A percentile compares a stretch with the other conserved stretches of the same genome.
These are phyloP conservation scores for Sporothrix schenckii DNA, from an alignment of 2,329 filamentous ascomycete species.

Conservation along the genomic window DNA sequence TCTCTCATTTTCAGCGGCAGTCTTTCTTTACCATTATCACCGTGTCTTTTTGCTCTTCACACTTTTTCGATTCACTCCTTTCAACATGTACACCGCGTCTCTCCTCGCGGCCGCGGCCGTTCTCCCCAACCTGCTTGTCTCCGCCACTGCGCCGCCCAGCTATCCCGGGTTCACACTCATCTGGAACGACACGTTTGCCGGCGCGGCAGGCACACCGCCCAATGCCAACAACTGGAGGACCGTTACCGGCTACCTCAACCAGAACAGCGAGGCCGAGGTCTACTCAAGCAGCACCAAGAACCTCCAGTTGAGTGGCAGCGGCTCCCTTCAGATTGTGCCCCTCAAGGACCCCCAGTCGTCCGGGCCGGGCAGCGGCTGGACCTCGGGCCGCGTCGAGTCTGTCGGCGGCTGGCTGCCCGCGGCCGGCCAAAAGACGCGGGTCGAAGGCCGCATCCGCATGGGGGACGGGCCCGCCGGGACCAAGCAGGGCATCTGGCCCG, in stretches of 20 bases:
- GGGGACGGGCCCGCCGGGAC: constrained; percentile 45
- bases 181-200: constrained; percentile 52
- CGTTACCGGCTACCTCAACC: constrained; percentile 62
- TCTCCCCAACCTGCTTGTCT: constrained; percentile 37
- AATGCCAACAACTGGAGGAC: constrained; percentile 47
- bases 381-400: constrained; percentile 59
- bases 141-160: constrained; percentile 46
- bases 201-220: constrained; percentile 44
- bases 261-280: constrained; percentile 58
- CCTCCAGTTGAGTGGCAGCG: constrained; percentile 54
- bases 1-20: background rate
- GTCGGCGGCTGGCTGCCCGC: constrained; percentile 52
- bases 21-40: background rate
- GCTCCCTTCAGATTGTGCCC: constrained; percentile 57
- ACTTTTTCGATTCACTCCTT: background rate
- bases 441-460: constrained; percentile 53
- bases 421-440: constrained; percentile 50
- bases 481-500: constrained; percentile 62
- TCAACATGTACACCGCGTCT: background rate
- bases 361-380: constrained; percentile 50
- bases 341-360: constrained; percentile 41
- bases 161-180: constrained; percentile 47
- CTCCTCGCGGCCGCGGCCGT: constrained; percentile 8
- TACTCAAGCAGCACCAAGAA: constrained; percentile 54
- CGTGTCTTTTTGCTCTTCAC: background rate